Evolutionary conservation across 2,329 filamentous ascomycete genomes (phyloP), one percentile per base, ranked within the genome.

Genomic region (Herpotrichia juniperi): DNA sequence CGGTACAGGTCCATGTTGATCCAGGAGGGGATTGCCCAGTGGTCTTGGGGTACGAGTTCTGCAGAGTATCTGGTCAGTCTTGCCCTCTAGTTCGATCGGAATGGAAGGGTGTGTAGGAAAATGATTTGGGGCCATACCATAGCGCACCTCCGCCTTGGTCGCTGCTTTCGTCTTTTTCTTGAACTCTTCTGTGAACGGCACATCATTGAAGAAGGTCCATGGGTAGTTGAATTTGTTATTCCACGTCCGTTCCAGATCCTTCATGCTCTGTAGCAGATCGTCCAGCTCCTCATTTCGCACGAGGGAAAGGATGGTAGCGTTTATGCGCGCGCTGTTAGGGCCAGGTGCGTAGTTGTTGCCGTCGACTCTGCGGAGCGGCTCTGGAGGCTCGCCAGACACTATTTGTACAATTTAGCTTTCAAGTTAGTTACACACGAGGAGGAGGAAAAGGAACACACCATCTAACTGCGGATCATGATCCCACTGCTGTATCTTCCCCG

Each of bases 161-260:
- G 84, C 87, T 24, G 87, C 91, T 57, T 83, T 81, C 0, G 93
- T 97, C 74, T 83, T 85, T 66, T 79, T 80, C 78, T 96, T 97
- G 80, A 99, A 99, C 66, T 97, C 93, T 14, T 94, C 89, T 2
- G 89, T 87, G 69, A 99, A 99, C 14, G 91, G 90, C 46, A 90
- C 87, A 69, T 99, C 93, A 77, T 99, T 99, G 83, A 99, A 96
- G 74, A 99, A 99, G 8, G 92, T 97, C 91, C 94, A 99, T 0
- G 94, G 94, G 71, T 99, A 99, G 79, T 99, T 99, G 84, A 97
- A 99, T 72, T 99, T 99, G 81, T 86, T 81, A 69, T 99, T 99
- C 92, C 93, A 99, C 1, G 93, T 97, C 60, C 89, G 81, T 78
- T 99, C 94, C 54, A 99, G 82, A 69, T 99, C 93, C 49, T 77